These are phyloP conservation scores for Ephemerocybe angulata DNA, from an alignment of 768 basidiomycete species.

Conservation along the genomic window DNA sequence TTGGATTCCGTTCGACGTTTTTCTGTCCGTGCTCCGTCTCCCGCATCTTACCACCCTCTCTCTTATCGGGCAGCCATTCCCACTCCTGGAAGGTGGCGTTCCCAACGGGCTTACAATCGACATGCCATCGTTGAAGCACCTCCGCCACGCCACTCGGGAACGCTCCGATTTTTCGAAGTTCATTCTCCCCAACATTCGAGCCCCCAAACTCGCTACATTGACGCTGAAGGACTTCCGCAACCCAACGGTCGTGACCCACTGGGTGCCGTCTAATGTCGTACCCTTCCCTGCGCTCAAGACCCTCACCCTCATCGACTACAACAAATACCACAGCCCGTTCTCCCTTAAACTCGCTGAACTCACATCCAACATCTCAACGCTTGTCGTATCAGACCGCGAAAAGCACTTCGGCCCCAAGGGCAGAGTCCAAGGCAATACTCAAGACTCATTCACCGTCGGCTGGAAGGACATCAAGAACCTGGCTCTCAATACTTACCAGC, in stretches of 20 bases:
- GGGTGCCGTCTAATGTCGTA: neutral
- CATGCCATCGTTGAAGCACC: slow-evolving; percentile 4
- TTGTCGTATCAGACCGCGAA: neutral
- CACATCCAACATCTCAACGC: neutral
- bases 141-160: neutral
- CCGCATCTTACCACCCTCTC: slow-evolving; percentile 6
- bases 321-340: neutral
- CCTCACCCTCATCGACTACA: slow-evolving; percentile 1
- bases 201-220: slow-evolving; percentile 1
- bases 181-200: slow-evolving; percentile 7
- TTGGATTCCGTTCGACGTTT: slow-evolving; percentile 3
- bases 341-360: neutral
- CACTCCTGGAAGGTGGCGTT: neutral
- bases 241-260: neutral
- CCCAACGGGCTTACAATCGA: neutral
- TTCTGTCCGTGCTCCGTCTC: neutral
- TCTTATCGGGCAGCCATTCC: slow-evolving; percentile 4
- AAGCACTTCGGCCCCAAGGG: neutral
- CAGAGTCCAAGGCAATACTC: neutral
- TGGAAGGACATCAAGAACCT: neutral
- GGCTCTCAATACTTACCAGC: neutral
- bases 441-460: neutral
- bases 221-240: neutral
- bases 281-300: neutral
- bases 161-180: neutral